These are phyloP conservation scores for Chaetomium sp. DNA, from an alignment of 2,329 filamentous ascomycete species.

Conservation along the genomic window DNA sequence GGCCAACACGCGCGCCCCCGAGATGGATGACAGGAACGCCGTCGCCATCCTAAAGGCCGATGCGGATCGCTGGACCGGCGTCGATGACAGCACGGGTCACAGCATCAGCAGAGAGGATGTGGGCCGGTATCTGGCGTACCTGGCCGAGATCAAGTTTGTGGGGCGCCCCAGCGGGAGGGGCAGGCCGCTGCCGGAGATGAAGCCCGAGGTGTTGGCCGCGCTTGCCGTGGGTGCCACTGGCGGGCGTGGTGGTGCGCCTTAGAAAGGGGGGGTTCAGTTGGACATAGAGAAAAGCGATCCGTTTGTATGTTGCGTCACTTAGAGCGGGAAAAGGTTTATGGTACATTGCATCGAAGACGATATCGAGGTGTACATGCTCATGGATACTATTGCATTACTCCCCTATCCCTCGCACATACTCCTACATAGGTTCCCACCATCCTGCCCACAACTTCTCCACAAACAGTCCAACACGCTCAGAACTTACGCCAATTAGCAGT, in stretches of 20 bases:
- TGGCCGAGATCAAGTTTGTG: slow-evolving; percentile 66
- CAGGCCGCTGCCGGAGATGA: slow-evolving; percentile 40
- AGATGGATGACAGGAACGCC: slow-evolving; percentile 73
- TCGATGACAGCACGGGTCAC: slow-evolving; percentile 45
- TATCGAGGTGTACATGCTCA: neutral
- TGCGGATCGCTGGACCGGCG: slow-evolving; percentile 57
- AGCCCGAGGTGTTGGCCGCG: slow-evolving; percentile 36
- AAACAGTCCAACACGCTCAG: slow-evolving; percentile 8
- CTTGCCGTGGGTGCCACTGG: slow-evolving; percentile 32
- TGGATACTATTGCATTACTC: neutral
- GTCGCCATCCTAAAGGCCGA: slow-evolving; percentile 65
- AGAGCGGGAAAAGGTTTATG: neutral
- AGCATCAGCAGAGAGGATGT: slow-evolving; percentile 63
- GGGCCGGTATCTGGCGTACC: slow-evolving; percentile 64
- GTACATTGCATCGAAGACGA: neutral
- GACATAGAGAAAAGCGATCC: slow-evolving; percentile 12
- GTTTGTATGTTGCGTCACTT: neutral
- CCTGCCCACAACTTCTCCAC: neutral
- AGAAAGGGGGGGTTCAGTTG: slow-evolving; percentile 1
- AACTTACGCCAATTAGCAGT: slow-evolving; percentile 32
- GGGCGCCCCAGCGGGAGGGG: slow-evolving; percentile 45
- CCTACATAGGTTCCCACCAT: neutral
- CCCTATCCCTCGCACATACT: too few species aligned
- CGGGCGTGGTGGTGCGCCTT: slow-evolving; percentile 34
- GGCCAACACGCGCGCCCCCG: slow-evolving; percentile 68